Base-by-base conservation (phyloP, 768 basidiomycete species). In the Phylloporus sp. region DNA sequence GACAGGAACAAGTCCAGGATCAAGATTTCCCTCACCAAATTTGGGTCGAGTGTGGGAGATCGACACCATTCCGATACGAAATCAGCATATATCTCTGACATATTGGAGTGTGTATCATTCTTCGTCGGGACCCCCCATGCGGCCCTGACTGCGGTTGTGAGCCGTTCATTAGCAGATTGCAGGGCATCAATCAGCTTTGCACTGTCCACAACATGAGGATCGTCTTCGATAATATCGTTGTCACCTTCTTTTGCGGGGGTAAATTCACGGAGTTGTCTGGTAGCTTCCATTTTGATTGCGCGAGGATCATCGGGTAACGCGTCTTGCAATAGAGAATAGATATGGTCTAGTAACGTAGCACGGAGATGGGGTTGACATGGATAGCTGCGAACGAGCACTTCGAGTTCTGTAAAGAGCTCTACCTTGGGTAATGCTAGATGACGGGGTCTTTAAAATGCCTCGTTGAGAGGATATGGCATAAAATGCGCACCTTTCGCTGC, bases 401-500 rank as follows among this genome's bases (percentile, higher is more conserved):
- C 71, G n/a, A 79, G 62, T 18, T 76, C 64, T 9, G 53, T 53
- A 59, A 78, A 77, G 26, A 80, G 67, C 24, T 70, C 68, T 15
- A 74, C 55, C 44, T 62, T 71, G 8, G 78, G 74, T 15, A 73
- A 50, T 16, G 74, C 79, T 76, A 53, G 50, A 53, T 56, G 39
- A 18, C 36, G 18, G 36, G 45, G 44, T n/a, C 27, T 54, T 20
- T 46, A 45, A 47, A 36, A 52, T 49, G 55, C 47, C 16, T 56
- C 47, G 7, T 56, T 43, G 49, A 57, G 7, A 39, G 55, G 47
- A 45, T 61, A 48, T 36, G 60, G 39, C 16, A 55, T 49, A 7
- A 52, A 32, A 27, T 47, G 68, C 66, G 53, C 65, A 85, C 92
- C 88, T 80, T 86, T 76, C 11, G 76, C 79, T 27, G 92, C 92